Evolutionary conservation across 148 eudicot species (phyloP).

Genomic region (Vaccinium macrocarpon): DNA sequence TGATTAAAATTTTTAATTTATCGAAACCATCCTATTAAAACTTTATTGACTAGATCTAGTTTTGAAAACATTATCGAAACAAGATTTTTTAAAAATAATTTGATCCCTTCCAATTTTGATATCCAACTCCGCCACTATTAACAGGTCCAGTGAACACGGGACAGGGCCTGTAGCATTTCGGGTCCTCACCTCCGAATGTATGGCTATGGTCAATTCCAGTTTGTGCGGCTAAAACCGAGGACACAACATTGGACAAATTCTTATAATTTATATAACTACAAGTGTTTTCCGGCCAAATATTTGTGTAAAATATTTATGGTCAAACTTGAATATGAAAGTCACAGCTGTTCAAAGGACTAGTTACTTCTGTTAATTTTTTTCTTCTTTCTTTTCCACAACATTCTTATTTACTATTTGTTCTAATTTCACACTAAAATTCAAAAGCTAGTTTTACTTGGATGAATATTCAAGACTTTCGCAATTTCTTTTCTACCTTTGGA

Average conservation of each 20-base stretch:
- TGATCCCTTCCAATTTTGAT: no score
- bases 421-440: neutral
- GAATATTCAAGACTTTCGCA: neutral
- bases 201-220: neutral
- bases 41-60: no score
- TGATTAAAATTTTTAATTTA: no score
- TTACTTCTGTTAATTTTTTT: neutral
- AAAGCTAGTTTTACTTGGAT: neutral
- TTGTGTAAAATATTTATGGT: neutral
- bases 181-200: no score
- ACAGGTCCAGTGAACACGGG: no score
- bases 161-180: no score
- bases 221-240: neutral
- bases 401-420: neutral
- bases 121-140: no score
- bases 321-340: neutral
- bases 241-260: neutral
- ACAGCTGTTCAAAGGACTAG: neutral
- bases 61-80: no score
- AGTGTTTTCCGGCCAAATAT: constrained; percentile 7
- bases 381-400: neutral
- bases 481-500: neutral
- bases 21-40: no score
- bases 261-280: neutral
- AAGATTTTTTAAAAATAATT: no score